phyloP scores from a whole-genome alignment of 129 eudicot genomes.

The Centella asiatica region DNA sequence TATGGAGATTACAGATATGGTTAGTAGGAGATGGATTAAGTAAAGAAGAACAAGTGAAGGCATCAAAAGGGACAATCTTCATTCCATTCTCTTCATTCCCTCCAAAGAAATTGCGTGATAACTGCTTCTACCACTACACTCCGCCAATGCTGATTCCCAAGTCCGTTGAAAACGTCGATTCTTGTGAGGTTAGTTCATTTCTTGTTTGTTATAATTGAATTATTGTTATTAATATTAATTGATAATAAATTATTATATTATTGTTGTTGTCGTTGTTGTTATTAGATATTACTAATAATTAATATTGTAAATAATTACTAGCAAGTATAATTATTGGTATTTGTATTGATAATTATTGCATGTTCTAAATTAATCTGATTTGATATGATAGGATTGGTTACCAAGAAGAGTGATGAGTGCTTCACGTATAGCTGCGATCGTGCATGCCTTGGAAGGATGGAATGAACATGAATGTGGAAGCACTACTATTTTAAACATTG shows the following conservation, averaged over 20 bases:
- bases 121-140: constrained; percentile 44
- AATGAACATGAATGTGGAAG: constrained; percentile 25
- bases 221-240: no score
- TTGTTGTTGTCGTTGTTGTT: no score
- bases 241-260: no score
- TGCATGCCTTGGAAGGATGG: constrained; percentile 50
- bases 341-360: no score
- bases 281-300: no score
- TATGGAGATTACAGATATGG: constrained; percentile 33
- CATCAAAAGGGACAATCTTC: constrained; percentile 54
- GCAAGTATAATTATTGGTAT: no score
- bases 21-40: constrained; percentile 46
- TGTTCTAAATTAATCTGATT: background rate
- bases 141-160: constrained; percentile 53
- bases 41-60: constrained; percentile 42
- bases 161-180: constrained; percentile 41
- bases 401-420: constrained; percentile 63
- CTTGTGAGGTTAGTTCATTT: constrained; percentile 50
- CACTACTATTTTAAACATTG: constrained; percentile 7
- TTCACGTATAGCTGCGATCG: constrained; percentile 45
- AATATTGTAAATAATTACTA: no score
- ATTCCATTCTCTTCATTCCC: constrained; percentile 61
- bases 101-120: constrained; percentile 45
- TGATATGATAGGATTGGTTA: constrained; percentile 42
- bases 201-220: background rate